Conservation (phyloP, 768 basidiomycete species). For the Grammothele lineata region DNA sequence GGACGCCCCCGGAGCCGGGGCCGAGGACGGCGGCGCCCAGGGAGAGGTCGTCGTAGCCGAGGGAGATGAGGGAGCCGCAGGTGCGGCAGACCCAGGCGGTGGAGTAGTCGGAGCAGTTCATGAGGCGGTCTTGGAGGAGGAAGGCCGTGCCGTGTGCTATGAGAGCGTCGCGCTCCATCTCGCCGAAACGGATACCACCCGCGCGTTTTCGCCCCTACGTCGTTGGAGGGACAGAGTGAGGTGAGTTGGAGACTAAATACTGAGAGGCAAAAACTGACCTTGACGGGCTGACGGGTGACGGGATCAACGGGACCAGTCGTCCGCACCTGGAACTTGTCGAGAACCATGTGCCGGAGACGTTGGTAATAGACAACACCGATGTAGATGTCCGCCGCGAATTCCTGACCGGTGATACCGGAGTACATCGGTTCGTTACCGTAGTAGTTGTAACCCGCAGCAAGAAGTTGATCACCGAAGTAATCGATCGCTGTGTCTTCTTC, state of each 20-base stretch:
- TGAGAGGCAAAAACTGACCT: conserved; percentile 46
- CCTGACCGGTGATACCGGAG: conserved; percentile 97
- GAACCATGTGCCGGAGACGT: conserved; percentile 97
- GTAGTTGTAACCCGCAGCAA: conserved; percentile 95
- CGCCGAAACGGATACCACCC: conserved; percentile 98
- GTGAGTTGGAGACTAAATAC: background rate
- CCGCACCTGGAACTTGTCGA: conserved; percentile 99
- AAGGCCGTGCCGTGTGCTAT: conserved; percentile 99
- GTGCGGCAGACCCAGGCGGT: conserved; percentile 98
- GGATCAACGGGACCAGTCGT: conserved; percentile 98
- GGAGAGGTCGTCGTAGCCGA: conserved; percentile 89
- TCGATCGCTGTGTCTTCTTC: conserved; percentile 97
- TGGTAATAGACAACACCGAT: conserved; percentile 99
- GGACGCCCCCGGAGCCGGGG: conserved; percentile 38
- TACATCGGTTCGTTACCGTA: conserved; percentile 99
- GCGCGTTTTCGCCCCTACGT: conserved; percentile 88
- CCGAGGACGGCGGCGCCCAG: conserved; percentile 61
- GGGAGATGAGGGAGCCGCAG: conserved; percentile 92
- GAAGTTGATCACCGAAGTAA: conserved; percentile 94
- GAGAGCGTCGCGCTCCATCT: conserved; percentile 99
- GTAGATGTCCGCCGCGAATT: conserved; percentile 98
- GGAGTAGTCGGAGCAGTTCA: conserved; percentile 99
- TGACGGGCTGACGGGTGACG: conserved; percentile 93
- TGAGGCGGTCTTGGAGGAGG: conserved; percentile 94
- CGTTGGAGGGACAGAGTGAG: too few species aligned